Base-by-base conservation (phyloP, 2,329 filamentous ascomycete genomes). In the Ophidiomyces ophidiicola region DNA sequence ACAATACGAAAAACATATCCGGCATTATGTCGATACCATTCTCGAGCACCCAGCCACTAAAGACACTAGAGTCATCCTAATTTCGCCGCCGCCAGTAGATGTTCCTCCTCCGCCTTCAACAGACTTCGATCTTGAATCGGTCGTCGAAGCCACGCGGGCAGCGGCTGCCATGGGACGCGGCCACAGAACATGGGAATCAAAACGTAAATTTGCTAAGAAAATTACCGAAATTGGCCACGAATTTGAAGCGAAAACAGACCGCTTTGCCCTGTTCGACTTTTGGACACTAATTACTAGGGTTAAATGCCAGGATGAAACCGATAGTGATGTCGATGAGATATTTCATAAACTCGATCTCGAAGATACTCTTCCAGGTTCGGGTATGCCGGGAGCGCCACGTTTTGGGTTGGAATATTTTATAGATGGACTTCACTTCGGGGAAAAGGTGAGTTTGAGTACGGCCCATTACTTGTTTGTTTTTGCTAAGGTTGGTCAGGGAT, bases 81-180 rank as follows among this genome's bases (percentile, higher is more conserved):
- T 62, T 21, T 56, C 58, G 1, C 57, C 59, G 5, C 59, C 59
- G 2, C 60, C 60, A 1, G 53, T 61, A 29, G 58, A 59, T 20
- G 45, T 55, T 10, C 44, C 44, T 25, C 17, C 43, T 4, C 30
- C 36, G 15, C 19, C 29, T 10, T 36, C 43, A 2, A 41, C 36
- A n/a, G 26, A 33, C 5, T 32, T 21, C 7, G 34, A 38, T 7
- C 25, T 39, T 14, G 19, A 26, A 5, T 34, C 32, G 6, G 38
- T 31, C 7, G 31, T 18, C 19, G 36, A 44, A 19, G 20, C 33
- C 18, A 3, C 32, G 18, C 30, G 38, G 20, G 30, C 21, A 10
- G 35, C 36, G 12, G 42, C 37, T 8, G 44, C 38, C 10, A 26
- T 49, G 24, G 43, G 41, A 2, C 42, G 39, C n/a, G 50, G 45